Percentiles rank a stretch among this genome's conserved stretches.
phyloP scores from a whole-genome alignment of 495 filamentous ascomycete species.

The Pyronema domesticum region DNA sequence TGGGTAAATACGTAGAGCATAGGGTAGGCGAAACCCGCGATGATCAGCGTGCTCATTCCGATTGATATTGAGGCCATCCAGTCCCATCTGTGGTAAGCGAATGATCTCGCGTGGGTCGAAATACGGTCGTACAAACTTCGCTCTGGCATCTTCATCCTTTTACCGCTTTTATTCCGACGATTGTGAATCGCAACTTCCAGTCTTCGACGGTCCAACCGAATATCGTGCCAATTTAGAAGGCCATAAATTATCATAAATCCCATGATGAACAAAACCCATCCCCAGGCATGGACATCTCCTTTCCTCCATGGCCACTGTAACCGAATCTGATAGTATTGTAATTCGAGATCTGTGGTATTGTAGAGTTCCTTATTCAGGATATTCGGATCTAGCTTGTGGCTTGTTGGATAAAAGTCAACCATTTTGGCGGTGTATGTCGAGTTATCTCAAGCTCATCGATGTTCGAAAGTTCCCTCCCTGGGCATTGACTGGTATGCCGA shows the following conservation, averaged over 20 bases:
- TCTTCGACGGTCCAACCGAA: constrained; percentile 19
- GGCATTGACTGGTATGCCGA: too few species aligned
- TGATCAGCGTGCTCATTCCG: constrained; percentile 14
- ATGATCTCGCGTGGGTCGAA: constrained; percentile 17
- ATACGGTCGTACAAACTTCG: constrained; percentile 20
- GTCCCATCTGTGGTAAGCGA: constrained; percentile 17
- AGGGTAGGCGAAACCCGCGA: constrained; percentile 21
- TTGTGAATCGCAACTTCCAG: constrained; percentile 14
- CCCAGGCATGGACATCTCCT: constrained; percentile 20
- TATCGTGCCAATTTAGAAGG: constrained; percentile 20
- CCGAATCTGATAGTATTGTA: constrained; percentile 19
- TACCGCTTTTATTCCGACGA: not conserved
- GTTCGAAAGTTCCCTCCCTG: too few species aligned
- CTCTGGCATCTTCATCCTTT: constrained; percentile 1
- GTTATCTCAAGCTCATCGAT: not conserved
- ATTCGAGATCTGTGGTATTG: constrained; percentile 16
- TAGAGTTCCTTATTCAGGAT: constrained; percentile 22
- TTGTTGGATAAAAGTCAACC: not conserved
- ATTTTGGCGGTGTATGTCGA: not conserved
- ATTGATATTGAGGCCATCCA: constrained; percentile 15
- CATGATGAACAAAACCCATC: constrained; percentile 18
- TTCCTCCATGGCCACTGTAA: constrained; percentile 19
- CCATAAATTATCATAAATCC: constrained; percentile 22
- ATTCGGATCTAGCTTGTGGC: constrained; percentile 2
- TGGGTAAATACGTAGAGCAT: constrained; percentile 20